These are phyloP conservation scores for Eragrostis nindensis DNA, from an alignment of 176 grass and related monocot genomes.

Conservation along the genomic window DNA sequence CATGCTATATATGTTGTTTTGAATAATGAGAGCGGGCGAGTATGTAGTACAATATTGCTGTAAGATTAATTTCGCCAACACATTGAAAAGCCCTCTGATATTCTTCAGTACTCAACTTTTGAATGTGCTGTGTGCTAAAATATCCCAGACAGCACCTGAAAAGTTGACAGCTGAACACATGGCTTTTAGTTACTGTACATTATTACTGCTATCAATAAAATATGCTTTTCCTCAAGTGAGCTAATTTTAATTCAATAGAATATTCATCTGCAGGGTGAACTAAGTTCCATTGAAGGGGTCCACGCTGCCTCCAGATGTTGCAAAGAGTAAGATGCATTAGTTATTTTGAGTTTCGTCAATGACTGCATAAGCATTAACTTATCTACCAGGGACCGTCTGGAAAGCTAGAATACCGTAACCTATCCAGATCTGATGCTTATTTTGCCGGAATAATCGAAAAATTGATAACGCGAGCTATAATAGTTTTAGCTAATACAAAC, in stretches of 20 bases:
- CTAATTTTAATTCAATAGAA: slow-evolving; percentile 9
- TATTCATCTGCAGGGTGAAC: slow-evolving; percentile 59
- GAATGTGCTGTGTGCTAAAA: slow-evolving; percentile 28
- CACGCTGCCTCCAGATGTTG: slow-evolving; percentile 75
- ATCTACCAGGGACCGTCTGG: background rate
- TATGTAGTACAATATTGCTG: background rate
- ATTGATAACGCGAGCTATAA: background rate
- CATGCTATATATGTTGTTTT: background rate
- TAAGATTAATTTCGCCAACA: background rate
- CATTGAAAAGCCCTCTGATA: background rate
- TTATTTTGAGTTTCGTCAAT: background rate
- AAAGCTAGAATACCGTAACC: too few relatives aligned
- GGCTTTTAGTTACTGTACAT: slow-evolving; percentile 19
- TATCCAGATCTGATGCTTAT: background rate
- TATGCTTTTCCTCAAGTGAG: background rate
- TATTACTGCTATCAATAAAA: slow-evolving; percentile 17
- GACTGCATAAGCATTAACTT: background rate
- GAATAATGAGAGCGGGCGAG: background rate
- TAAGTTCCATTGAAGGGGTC: slow-evolving; percentile 61
- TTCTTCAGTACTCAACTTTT: slow-evolving; percentile 29
- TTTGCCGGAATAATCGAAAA: background rate
- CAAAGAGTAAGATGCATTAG: slow-evolving; percentile 64
- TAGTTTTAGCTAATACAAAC: background rate
- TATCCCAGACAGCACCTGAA: slow-evolving; percentile 47
- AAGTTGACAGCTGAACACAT: slow-evolving; percentile 56